A percentile compares a stretch with the other conserved stretches of the same genome.
Evolutionary conservation across 2,329 filamentous ascomycete species (phyloP).

Genomic region (Ramichloridium luteum): DNA sequence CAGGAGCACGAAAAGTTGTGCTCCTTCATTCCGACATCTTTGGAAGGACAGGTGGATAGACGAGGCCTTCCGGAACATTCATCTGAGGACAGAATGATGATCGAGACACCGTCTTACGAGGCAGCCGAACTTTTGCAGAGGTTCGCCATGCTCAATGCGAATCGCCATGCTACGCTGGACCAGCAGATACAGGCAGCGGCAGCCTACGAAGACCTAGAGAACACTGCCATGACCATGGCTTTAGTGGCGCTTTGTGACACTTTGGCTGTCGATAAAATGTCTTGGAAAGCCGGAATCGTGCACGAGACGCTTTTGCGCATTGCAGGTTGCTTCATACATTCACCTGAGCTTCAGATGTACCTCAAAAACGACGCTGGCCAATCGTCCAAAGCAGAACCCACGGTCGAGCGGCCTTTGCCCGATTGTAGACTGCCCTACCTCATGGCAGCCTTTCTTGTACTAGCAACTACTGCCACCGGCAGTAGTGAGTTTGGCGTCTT

Average conservation of each 20-base stretch:
- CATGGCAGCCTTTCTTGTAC: background rate
- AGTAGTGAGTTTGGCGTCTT: background rate
- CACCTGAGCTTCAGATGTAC: background rate
- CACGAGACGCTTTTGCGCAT: background rate
- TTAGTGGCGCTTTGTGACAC: background rate
- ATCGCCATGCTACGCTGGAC: background rate
- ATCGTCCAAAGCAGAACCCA: no score
- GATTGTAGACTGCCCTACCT: no score
- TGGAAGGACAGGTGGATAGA: no score
- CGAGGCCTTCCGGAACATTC: no score
- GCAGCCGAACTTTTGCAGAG: background rate
- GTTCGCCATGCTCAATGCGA: background rate
- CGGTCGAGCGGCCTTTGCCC: no score
- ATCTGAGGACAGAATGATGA: no score
- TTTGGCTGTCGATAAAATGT: background rate
- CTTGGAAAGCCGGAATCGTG: background rate
- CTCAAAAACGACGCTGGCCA: no score
- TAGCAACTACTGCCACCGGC: background rate
- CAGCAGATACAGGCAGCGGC: background rate
- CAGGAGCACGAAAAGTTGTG: constrained; percentile 1
- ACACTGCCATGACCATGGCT: background rate
- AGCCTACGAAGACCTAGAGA: background rate
- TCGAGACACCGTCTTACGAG: background rate
- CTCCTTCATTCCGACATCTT: background rate
- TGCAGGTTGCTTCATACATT: background rate